Percentiles rank a stretch among this genome's conserved stretches.
phyloP scores from a whole-genome alignment of 2,329 filamentous ascomycete genomes.

The Sordariomycetes sp. region DNA sequence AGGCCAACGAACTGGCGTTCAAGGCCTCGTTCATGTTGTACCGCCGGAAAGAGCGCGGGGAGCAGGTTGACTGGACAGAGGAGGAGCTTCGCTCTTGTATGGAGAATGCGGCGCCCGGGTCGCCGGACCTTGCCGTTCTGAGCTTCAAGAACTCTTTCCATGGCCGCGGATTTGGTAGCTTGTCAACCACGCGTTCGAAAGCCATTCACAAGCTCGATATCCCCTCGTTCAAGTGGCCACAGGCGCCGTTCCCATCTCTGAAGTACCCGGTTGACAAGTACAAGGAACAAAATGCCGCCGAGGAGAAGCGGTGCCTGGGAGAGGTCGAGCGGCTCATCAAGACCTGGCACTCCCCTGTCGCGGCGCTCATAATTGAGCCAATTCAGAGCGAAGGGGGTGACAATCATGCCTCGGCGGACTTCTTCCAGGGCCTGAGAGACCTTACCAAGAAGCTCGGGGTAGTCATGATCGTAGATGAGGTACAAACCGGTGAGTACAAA shows the following conservation, averaged over 20 bases:
- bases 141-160: slow-evolving; percentile 73
- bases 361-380: slow-evolving; percentile 77
- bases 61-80: slow-evolving; percentile 57
- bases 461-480: slow-evolving; percentile 85
- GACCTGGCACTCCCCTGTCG: slow-evolving; percentile 68
- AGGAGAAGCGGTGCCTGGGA: slow-evolving; percentile 69
- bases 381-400: slow-evolving; percentile 91
- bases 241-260: slow-evolving; percentile 64
- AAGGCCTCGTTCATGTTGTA: slow-evolving; percentile 82
- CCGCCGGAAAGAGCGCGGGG: slow-evolving; percentile 61
- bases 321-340: slow-evolving; percentile 77
- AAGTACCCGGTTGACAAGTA: slow-evolving; percentile 69
- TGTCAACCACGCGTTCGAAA: slow-evolving; percentile 73
- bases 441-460: slow-evolving; percentile 69
- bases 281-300: slow-evolving; percentile 55
- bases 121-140: slow-evolving; percentile 65
- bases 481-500: slow-evolving; percentile 58
- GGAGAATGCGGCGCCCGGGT: slow-evolving; percentile 62
- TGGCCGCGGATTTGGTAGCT: slow-evolving; percentile 66
- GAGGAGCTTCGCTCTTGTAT: slow-evolving; percentile 60
- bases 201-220: slow-evolving; percentile 81
- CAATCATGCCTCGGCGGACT: slow-evolving; percentile 80
- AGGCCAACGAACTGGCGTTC: slow-evolving; percentile 78
- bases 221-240: slow-evolving; percentile 80
- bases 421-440: slow-evolving; percentile 76